Evolutionary conservation across 2,329 filamentous ascomycete genomes (phyloP), one percentile per base, ranked within the genome.

Genomic region (Stagonosporopsis vannaccii): DNA sequence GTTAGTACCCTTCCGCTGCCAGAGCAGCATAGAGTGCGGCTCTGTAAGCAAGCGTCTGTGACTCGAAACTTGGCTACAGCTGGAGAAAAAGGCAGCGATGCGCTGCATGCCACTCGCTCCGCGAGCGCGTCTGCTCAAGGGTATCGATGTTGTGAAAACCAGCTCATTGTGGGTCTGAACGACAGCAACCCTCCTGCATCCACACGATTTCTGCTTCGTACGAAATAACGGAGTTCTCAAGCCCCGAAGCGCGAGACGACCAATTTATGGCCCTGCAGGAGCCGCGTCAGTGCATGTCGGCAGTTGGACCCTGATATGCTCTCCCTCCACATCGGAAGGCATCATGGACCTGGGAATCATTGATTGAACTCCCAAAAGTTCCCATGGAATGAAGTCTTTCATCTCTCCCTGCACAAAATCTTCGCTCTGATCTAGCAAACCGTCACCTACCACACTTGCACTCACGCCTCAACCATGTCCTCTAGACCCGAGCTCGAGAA

Each of bases 401-500:
- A 19, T n/a, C 7, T 19, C 17, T 26, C 32, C 17, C 15, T 17
- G 11, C 15, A 4, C 26, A 28, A 12, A 28, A 9, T 3, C 7
- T 12, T 28, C 32, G 22, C 2, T n/a, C 3, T 13, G 6, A 12
- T 9, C 6, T 1, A 23, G 3, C 6, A 42, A 42, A 32, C 11
- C 1, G 6, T 32, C 9, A 20, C 26, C 19, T 4, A 2, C 13
- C 0, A 11, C 17, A 33, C 15, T 23, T 20, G 1, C 20, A 20
- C 22, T 12, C 42, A 9, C 11, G 9, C 36, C 22, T 13, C 35
- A 45, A 62, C n/a, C 26, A 68, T 67, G 66, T 50, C 61, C 2
- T 49, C 59, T 22, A 50, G 56, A 40, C 51, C 41, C 11, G 25
- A 49, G 2, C 54, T 60, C 26, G 45, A 56, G 8, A 69, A 71